Evolutionary conservation across 2,329 filamentous ascomycete genomes (phyloP).

Genomic region (Epichloe coenophiala): DNA sequence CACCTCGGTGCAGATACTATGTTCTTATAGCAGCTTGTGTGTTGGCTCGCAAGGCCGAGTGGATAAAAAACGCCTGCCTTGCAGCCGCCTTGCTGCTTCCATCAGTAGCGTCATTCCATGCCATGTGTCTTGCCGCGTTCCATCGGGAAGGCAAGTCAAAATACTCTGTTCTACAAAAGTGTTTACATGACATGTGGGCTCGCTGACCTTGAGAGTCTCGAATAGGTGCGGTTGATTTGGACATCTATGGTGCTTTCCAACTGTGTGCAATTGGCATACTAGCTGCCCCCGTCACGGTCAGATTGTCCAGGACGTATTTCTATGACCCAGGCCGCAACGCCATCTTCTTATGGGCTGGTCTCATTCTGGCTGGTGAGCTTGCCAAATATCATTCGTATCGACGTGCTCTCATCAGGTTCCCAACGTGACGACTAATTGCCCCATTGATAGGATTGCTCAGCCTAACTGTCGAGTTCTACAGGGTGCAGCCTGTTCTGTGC

Average conservation of each 20-base stretch:
- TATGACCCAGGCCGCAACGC: slow-evolving; percentile 48
- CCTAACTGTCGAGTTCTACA: slow-evolving; percentile 51
- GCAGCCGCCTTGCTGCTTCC: slow-evolving; percentile 50
- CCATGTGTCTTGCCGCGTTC: slow-evolving; percentile 43
- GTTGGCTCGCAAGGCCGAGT: slow-evolving; percentile 45
- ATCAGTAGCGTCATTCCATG: slow-evolving; percentile 50
- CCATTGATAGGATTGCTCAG: slow-evolving; percentile 37
- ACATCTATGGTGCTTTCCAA: slow-evolving; percentile 55
- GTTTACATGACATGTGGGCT: not conserved
- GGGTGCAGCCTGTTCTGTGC: slow-evolving; percentile 32
- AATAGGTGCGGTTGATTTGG: slow-evolving; percentile 50
- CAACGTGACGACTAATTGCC: not conserved
- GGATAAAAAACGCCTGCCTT: slow-evolving; percentile 50
- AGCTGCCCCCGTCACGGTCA: slow-evolving; percentile 48
- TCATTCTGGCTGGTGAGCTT: slow-evolving; percentile 42
- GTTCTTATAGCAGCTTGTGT: slow-evolving; percentile 49
- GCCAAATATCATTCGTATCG: no score
- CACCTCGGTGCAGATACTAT: slow-evolving; percentile 37
- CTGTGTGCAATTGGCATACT: slow-evolving; percentile 53
- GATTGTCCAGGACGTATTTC: slow-evolving; percentile 50
- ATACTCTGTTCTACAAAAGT: not conserved
- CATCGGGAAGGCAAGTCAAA: slow-evolving; percentile 42
- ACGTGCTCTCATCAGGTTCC: not conserved
- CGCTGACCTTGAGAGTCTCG: not conserved
- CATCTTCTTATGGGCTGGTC: slow-evolving; percentile 52